A percentile compares a stretch with the other conserved stretches of the same genome.
Evolutionary conservation across 2,329 filamentous ascomycete species (phyloP).

Genomic region (Cryphonectria naterciae): DNA sequence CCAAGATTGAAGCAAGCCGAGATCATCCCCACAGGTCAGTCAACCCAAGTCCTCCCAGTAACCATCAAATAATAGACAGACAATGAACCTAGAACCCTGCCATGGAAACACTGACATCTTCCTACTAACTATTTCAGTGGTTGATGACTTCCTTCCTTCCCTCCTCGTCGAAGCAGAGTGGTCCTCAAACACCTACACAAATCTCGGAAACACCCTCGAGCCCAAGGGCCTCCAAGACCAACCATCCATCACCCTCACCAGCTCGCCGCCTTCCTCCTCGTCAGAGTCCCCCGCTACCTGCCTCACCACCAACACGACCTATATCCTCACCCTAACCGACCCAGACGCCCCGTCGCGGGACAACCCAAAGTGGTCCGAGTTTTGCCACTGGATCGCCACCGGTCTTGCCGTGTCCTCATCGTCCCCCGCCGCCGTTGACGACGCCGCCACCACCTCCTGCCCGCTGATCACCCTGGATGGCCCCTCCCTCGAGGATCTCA

Average conservation of each 20-base stretch:
- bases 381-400: slow-evolving; percentile 51
- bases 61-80: neutral
- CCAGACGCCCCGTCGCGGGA: slow-evolving; percentile 49
- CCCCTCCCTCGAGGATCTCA: slow-evolving; percentile 38
- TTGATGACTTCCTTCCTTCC: slow-evolving; percentile 62
- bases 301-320: slow-evolving; percentile 32
- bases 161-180: slow-evolving; percentile 56
- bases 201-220: slow-evolving; percentile 56
- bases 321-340: slow-evolving; percentile 44
- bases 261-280: slow-evolving; percentile 29
- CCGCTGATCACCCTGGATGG: neutral
- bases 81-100: neutral
- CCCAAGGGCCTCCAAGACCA: slow-evolving; percentile 40
- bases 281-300: neutral
- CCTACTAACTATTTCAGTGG: slow-evolving; percentile 44
- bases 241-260: slow-evolving; percentile 39
- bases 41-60: neutral
- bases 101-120: slow-evolving; percentile 3
- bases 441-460: neutral
- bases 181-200: slow-evolving; percentile 45
- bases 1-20: slow-evolving; percentile 32
- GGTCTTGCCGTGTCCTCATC: slow-evolving; percentile 36
- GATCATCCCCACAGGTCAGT: slow-evolving; percentile 35
- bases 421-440: neutral
- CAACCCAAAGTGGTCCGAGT: slow-evolving; percentile 49